phyloP scores from a whole-genome alignment of 139 green algal species.

The Gonium pectorale region DNA sequence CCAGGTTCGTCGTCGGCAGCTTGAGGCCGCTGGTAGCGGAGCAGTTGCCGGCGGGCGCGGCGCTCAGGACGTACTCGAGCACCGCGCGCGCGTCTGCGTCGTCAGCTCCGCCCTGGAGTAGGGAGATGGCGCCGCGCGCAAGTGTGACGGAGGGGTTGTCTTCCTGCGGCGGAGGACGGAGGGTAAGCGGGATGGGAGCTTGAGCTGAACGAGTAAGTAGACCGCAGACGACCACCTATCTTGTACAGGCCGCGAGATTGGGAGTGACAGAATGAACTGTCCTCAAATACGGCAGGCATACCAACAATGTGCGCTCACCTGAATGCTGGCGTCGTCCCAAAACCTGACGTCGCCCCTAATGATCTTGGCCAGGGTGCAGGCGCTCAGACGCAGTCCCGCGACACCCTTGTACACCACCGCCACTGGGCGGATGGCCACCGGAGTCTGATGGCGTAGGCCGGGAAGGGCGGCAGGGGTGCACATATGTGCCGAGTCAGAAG shows the following conservation, averaged over 20 bases:
- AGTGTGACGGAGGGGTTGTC: not conserved
- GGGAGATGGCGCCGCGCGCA: not conserved
- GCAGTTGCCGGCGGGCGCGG: not conserved
- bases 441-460: not conserved
- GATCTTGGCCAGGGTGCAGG: slow-evolving; percentile 26
- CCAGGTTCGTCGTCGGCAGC: not conserved
- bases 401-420: slow-evolving; percentile 3
- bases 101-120: not conserved
- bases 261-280: no score
- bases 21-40: not conserved
- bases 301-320: not conserved
- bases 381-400: not conserved
- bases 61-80: not conserved
- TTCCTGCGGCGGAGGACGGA: not conserved
- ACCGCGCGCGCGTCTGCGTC: not conserved
- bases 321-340: not conserved
- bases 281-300: no score
- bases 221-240: no score
- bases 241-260: no score
- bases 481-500: not conserved
- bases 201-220: no score
- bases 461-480: not conserved
- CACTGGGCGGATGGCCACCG: slow-evolving; percentile 2
- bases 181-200: no score
- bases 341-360: not conserved